phyloP scores from a whole-genome alignment of 2,329 filamentous ascomycete species.

The Aspergillus nomiae region DNA sequence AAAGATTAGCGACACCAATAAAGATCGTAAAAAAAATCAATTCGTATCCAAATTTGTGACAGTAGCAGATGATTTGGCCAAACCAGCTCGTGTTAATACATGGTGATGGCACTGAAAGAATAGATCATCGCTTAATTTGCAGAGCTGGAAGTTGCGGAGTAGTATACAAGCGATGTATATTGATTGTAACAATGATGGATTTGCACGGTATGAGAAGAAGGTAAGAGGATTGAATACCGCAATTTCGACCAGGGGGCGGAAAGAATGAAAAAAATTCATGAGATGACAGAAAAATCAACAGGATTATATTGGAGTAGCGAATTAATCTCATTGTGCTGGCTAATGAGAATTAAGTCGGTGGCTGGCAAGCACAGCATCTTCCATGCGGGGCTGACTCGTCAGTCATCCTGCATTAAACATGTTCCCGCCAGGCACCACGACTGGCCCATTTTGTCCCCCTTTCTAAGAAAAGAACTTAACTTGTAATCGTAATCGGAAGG shows the following conservation, averaged over 20 bases:
- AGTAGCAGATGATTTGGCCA: neutral
- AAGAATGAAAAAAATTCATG: neutral
- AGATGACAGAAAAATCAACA: neutral
- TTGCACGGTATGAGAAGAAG: neutral
- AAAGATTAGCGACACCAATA: neutral
- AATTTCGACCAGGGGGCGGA: neutral
- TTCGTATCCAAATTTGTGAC: neutral
- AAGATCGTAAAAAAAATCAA: neutral
- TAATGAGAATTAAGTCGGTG: slow-evolving; percentile 27
- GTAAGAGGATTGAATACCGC: neutral
- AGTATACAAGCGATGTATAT: neutral
- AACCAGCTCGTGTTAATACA: neutral
- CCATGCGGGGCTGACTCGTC: slow-evolving; percentile 2
- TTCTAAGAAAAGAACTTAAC: slow-evolving; percentile 2
- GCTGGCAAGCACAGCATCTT: slow-evolving; percentile 25
- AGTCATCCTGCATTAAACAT: neutral
- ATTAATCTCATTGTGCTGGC: slow-evolving; percentile 3
- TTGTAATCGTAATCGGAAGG: neutral
- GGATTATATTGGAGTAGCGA: slow-evolving; percentile 7
- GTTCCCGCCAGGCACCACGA: neutral
- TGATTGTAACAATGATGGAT: neutral
- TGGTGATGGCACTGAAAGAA: neutral
- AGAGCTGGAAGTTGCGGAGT: neutral
- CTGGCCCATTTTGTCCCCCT: neutral
- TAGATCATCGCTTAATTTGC: neutral